Evolutionary conservation across 2,329 filamentous ascomycete species (phyloP).

Genomic region (Xylaria sp.): DNA sequence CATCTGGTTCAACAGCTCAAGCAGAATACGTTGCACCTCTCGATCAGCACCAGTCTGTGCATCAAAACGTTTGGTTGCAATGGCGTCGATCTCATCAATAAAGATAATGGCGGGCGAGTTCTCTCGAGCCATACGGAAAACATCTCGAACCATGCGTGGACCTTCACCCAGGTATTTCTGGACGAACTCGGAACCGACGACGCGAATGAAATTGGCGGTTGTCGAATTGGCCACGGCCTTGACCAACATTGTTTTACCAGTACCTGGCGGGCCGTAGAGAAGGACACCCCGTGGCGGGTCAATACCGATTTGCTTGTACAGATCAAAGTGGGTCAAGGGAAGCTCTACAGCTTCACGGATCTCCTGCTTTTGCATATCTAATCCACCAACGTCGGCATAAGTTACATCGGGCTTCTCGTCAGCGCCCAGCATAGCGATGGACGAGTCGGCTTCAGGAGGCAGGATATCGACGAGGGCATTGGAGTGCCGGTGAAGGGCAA

Average conservation of each 20-base stretch:
- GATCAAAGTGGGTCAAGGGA: constrained; percentile 95
- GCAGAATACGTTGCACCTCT: constrained; percentile 97
- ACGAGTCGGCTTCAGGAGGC: constrained; percentile 98
- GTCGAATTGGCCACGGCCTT: constrained; percentile 99
- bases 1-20: constrained; percentile 99
- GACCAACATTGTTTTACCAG: constrained; percentile 88
- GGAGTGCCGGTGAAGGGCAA: constrained; percentile 96
- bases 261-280: constrained; percentile 93
- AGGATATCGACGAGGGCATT: constrained; percentile 98
- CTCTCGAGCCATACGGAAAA: constrained; percentile 98
- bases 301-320: constrained; percentile 99
- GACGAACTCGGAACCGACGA: constrained; percentile 97
- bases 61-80: constrained; percentile 98
- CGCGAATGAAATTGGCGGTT: constrained; percentile 97
- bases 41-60: constrained; percentile 97
- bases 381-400: constrained; percentile 95
- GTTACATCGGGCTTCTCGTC: constrained; percentile 99
- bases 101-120: constrained; percentile 99
- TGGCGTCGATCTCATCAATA: constrained; percentile 99
- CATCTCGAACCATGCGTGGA: constrained; percentile 97
- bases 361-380: constrained; percentile 99
- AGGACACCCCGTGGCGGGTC: constrained; percentile 96
- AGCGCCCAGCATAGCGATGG: constrained; percentile 95
- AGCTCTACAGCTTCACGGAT: constrained; percentile 98
- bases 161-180: constrained; percentile 99